Evolutionary conservation across 768 basidiomycete species (phyloP).

Genomic region (Hygrocybe coccinea): DNA sequence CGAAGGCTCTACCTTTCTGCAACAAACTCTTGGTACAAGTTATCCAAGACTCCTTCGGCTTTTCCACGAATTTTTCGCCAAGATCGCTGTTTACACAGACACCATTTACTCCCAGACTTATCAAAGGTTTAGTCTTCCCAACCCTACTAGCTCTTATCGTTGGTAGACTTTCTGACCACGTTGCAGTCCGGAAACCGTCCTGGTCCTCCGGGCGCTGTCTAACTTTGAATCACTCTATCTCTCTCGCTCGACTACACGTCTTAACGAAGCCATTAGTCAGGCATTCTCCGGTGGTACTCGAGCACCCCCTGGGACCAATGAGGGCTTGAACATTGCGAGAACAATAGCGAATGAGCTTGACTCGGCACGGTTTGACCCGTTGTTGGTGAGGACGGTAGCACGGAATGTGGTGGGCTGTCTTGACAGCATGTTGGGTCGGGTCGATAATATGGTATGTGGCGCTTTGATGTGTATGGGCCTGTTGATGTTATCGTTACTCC

Average conservation of each 20-base stretch:
- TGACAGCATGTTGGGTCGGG: slow-evolving; percentile 58
- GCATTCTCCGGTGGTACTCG: slow-evolving; percentile 71
- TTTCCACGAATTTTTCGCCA: slow-evolving; percentile 96
- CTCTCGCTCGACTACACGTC: slow-evolving; percentile 71
- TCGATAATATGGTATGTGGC: slow-evolving; percentile 63
- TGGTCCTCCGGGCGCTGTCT: slow-evolving; percentile 78
- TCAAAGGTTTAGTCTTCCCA: slow-evolving; percentile 59
- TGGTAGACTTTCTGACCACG: background rate
- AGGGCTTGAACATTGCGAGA: slow-evolving; percentile 74
- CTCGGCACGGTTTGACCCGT: slow-evolving; percentile 86
- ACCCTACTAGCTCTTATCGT: slow-evolving; percentile 1
- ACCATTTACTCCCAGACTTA: slow-evolving; percentile 79
- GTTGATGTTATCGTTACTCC: background rate
- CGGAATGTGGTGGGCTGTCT: slow-evolving; percentile 64
- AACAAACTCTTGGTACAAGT: slow-evolving; percentile 79
- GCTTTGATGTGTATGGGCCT: background rate
- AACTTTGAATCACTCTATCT: slow-evolving; percentile 87
- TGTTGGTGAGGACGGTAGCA: slow-evolving; percentile 76
- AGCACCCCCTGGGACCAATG: slow-evolving; percentile 64
- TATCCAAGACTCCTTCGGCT: slow-evolving; percentile 86
- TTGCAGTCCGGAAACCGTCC: slow-evolving; percentile 81
- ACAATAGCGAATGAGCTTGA: slow-evolving; percentile 87
- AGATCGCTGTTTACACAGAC: slow-evolving; percentile 93
- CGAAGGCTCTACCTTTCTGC: slow-evolving; percentile 83
- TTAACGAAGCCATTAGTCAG: slow-evolving; percentile 78